Conservation (phyloP, 2,329 filamentous ascomycete species). For the Harringtonia lauricola region DNA sequence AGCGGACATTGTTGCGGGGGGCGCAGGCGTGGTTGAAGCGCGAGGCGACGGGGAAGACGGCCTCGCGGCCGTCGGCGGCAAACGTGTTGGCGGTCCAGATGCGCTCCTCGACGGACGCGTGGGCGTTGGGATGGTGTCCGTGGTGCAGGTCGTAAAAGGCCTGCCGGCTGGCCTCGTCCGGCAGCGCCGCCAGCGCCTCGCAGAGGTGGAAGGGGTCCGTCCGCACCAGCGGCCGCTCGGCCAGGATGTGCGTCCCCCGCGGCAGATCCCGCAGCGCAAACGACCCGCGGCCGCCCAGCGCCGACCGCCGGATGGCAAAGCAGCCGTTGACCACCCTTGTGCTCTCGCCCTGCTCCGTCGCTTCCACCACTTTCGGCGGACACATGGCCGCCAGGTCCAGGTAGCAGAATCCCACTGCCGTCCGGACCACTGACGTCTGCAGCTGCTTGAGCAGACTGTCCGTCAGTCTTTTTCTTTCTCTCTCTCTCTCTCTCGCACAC, state of each 20-base stretch:
- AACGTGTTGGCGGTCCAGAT: conserved; percentile 20
- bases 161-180: too few relatives aligned
- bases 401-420: conserved; percentile 8
- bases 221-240: conserved; percentile 32
- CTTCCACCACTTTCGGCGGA: conserved; percentile 4
- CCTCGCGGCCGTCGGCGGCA: conserved; percentile 9
- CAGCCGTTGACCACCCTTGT: conserved; percentile 20
- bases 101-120: conserved; percentile 3
- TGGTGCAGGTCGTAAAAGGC: conserved; percentile 28
- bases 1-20: conserved; percentile 30
- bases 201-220: conserved; percentile 19
- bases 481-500: too few relatives aligned
- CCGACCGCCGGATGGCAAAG: conserved; percentile 29
- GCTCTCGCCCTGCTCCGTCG: background rate
- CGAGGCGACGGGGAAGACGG: conserved; percentile 27
- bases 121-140: conserved; percentile 11
- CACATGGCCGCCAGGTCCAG: conserved; percentile 3
- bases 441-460: background rate
- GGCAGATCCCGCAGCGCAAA: conserved; percentile 31
- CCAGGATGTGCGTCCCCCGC: conserved; percentile 28
- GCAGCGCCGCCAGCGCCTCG: conserved; percentile 25
- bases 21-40: conserved; percentile 49
- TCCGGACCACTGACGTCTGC: background rate
- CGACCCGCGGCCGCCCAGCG: conserved; percentile 32
- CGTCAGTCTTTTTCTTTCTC: background rate